Base-by-base conservation (phyloP, 495 filamentous ascomycete species). In the Echria macrotheca region DNA sequence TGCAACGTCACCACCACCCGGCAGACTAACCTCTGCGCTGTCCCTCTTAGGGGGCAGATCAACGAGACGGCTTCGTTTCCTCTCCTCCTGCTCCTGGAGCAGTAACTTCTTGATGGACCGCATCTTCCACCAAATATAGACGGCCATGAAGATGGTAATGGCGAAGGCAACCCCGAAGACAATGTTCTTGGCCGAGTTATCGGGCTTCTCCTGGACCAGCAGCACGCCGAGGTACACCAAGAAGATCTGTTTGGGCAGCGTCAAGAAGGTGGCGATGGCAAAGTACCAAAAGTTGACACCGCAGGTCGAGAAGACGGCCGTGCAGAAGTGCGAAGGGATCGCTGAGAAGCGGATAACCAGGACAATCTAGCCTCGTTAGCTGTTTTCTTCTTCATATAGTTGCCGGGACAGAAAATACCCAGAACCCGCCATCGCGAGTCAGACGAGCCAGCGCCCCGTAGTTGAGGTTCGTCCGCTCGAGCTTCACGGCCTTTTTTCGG, bases 141-240 rank as follows among this genome's bases (percentile, higher is more conserved):
- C 47, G 0, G 47, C 60, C 43, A 58, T 55, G 33, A 54, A 41
- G 29, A 66, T 44, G 28, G 63, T 66, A 19, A 56, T 24, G 14
- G 35, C 23, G 11, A 54, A 49, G 12, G 53, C 58, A 17, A 64
- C 35, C 18, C 37, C 54, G 17, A 64, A 58, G 7, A 64, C 58
- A 22, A 66, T 47, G 49, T 50, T 55, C 36, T 66, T 63, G 44
- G 56, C 36, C 24, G 44, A 48, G 50, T 58, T 46, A 43, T 63
- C 51, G 25, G 50, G 53, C 4, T 51, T 44, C 1, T 50, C 33
- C 25, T 55, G 28, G 1, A 56, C 17, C 7, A 66, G 54, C n/a
- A 66, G 55, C 18, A 64, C 60, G 46, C 63, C 63, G 23, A 66
- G 52, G 46, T 66, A 66, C 24, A 66, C 63, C 37, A 66, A 49